Evolutionary conservation across 345 rosid genomes (phyloP), one percentile per base, ranked within the genome.

Genomic region (Garcia nutans): DNA sequence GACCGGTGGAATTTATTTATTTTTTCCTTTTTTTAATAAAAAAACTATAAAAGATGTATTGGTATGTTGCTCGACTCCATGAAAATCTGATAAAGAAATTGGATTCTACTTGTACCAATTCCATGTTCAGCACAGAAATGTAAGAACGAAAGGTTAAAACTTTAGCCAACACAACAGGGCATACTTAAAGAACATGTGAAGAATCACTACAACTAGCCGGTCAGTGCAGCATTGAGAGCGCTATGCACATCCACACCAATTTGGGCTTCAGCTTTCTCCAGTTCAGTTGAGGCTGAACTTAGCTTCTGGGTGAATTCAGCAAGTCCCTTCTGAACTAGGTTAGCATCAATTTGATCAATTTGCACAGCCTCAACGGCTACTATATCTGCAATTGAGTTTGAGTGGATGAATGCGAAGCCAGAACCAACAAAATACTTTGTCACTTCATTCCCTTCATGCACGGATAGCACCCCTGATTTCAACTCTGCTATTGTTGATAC

Each of bases 221-320:
- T 57, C 59, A 84, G 82, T 65, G 92, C 91, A 78, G 91, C 81
- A 82, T 90, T 90, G 56, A 90, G 87, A 74, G 86, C 92, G 82
- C 93, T 88, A 81, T 89, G 90, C 67, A 91, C 85, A 66, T 89
- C 96, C 28, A 91, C 72, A 5, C 96, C 96, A 65, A 89, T 88
- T 81, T 92, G 97, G 17, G 98, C 97, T 59, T 92, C 96, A 22
- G 96, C 93, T 85, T 86, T 93, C 84, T 88, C 93, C 69, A 84
- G 76, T 66, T 88, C 93, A 5, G 93, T 89, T 26, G 92, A 71
- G 19, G 98, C 97, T 10, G 94, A 88, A 49, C 84, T 82, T 31
- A 87, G 87, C 79, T 86, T 88, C 86, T 87, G 92, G 68, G 81
- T 80, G 88, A 89, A 93, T 24, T 92, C 92, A 49, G 92, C 84